Evolutionary conservation across 2,329 filamentous ascomycete species (phyloP).

Genomic region (Trichoderma sp.): DNA sequence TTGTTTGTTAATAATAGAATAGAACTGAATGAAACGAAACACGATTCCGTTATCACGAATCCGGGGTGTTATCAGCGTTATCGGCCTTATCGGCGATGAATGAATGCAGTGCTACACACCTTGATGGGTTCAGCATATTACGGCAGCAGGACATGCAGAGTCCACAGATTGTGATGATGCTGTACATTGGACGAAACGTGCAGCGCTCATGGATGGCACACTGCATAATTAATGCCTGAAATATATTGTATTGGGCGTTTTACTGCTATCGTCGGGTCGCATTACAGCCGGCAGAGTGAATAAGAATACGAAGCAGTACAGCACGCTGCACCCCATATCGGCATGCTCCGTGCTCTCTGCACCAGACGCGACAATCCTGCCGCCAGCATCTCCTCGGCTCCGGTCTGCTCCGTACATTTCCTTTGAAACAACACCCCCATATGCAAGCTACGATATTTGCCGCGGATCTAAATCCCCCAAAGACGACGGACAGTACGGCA

Average conservation of each 20-base stretch:
- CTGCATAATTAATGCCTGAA: background rate
- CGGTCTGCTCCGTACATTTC: background rate
- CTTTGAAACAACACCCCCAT: background rate
- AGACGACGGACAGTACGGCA: background rate
- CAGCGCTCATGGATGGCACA: background rate
- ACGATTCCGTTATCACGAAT: background rate
- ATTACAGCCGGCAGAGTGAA: background rate
- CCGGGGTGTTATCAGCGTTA: background rate
- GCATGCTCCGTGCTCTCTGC: background rate
- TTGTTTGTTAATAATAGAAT: background rate
- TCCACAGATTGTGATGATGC: background rate
- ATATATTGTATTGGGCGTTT: background rate
- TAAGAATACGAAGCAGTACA: background rate
- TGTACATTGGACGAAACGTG: background rate
- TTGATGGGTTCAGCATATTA: background rate
- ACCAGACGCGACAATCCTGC: background rate
- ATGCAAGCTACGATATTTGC: background rate
- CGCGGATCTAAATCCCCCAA: background rate
- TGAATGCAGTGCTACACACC: background rate
- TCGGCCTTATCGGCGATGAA: slow-evolving; percentile 1
- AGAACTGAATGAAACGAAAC: background rate
- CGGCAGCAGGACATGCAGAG: background rate
- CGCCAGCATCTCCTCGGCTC: background rate
- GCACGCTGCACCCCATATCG: background rate
- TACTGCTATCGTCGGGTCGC: background rate